Conservation (phyloP, 2,329 filamentous ascomycete genomes). For the Elsinoe australis region DNA sequence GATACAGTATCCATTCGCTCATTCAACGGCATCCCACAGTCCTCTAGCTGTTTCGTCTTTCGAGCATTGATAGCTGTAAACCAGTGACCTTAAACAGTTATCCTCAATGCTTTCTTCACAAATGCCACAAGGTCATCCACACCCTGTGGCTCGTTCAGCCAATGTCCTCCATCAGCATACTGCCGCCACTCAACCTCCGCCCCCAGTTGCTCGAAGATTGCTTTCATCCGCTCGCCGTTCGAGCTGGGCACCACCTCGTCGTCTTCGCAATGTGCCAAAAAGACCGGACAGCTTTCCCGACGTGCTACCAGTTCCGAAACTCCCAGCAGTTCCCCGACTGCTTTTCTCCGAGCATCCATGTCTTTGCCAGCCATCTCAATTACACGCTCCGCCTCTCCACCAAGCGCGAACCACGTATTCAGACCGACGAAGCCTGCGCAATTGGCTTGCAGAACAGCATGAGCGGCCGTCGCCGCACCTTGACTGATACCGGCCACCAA, state of each 20-base stretch:
- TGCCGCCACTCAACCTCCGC: slow-evolving; percentile 21
- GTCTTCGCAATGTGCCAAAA: slow-evolving; percentile 22
- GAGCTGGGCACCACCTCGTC: slow-evolving; percentile 21
- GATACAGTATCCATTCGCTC: too few relatives aligned
- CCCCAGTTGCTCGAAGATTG: slow-evolving; percentile 18
- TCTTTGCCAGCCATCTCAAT: not conserved
- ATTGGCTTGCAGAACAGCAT: slow-evolving; percentile 9
- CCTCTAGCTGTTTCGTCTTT: too few relatives aligned
- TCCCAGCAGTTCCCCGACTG: not conserved
- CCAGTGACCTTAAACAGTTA: too few relatives aligned
- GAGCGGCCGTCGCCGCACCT: slow-evolving; percentile 2
- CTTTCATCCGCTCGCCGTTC: slow-evolving; percentile 17
- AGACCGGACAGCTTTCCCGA: slow-evolving; percentile 19
- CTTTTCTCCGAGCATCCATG: not conserved
- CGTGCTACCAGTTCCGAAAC: not conserved
- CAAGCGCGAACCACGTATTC: slow-evolving; percentile 15
- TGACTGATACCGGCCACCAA: slow-evolving; percentile 19
- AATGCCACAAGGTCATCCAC: slow-evolving; percentile 23
- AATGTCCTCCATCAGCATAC: slow-evolving; percentile 24
- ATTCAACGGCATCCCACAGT: too few relatives aligned
- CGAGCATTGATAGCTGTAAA: too few relatives aligned
- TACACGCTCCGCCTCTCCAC: not conserved
- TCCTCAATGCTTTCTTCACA: not conserved
- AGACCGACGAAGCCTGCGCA: slow-evolving; percentile 14
- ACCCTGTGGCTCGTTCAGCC: slow-evolving; percentile 24